Base-by-base conservation (phyloP, 345 rosid genomes). In the Euphorbia peplus region DNA sequence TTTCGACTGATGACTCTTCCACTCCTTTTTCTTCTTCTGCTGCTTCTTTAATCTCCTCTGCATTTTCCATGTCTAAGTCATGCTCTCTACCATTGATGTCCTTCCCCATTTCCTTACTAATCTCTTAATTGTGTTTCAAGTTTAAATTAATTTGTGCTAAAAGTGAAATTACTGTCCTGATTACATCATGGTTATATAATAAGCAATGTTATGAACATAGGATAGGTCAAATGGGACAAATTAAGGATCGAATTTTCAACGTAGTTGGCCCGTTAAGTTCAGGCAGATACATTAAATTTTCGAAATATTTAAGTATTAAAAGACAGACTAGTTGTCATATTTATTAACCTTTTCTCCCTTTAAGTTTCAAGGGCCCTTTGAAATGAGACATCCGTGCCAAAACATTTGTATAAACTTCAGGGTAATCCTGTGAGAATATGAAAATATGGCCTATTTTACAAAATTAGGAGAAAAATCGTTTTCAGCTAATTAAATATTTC, bases 1-100 rank as follows among this genome's bases (percentile, higher is more conserved):
- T 47, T 28, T 61, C 65, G 0, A 61, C 65, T 61, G 65, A 61
- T 22, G 13, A 61, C 50, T 61, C 30, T 39, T 48, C 51, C 24
- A 8, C 13, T 39, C 1, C 25, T 37, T 13, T 19, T 37, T 11
- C 64, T 41, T 39, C 28, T 35, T 35, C 64, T 60, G 3, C 64
- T 39, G 3, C 14, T 22, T 46, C 16, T 61, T 5, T 19, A 39
- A 24, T 47, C 8, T 13, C 21, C 50, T 61, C 65, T 61, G 50
- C 29, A 39, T 61, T 9, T 61, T 61, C 65, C 18, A 61, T 22
- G 7, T 39, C 50, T 39, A 61, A 61, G 14, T 21, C 22, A 39
- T 39, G 44, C n/a, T 61, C 47, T 16, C 24, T 59, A 37, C 22
- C 42, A 58, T 30, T 58, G 8, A 29, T 58, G 26, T 18, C 12